These are phyloP conservation scores for Cyclotella atomus DNA, from an alignment of 108 stramenopile genomes.

Conservation along the genomic window DNA sequence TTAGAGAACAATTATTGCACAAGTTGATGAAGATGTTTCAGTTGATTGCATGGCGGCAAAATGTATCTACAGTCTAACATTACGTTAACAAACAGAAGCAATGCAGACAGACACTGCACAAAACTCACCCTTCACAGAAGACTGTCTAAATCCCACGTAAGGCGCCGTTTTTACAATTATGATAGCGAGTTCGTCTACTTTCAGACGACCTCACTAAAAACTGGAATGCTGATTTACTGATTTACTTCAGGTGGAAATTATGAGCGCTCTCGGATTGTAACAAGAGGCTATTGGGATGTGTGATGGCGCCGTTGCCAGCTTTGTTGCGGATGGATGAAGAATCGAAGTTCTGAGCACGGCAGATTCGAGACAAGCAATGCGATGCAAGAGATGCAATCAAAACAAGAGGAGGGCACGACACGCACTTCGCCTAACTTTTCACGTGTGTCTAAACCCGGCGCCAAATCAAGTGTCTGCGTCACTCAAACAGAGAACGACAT, in stretches of 20 bases:
- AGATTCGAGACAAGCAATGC: no score
- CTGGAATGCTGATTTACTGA: background rate
- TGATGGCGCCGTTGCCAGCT: background rate
- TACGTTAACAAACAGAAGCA: background rate
- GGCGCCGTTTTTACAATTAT: conserved; percentile 22
- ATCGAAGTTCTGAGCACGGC: no score
- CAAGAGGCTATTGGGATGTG: background rate
- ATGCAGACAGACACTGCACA: background rate
- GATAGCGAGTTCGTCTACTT: background rate
- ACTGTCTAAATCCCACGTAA: conserved; percentile 30
- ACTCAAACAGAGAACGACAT: background rate
- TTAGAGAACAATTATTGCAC: no score
- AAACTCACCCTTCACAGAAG: conserved; percentile 40
- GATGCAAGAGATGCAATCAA: no score
- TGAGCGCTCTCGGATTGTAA: background rate
- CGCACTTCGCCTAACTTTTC: background rate
- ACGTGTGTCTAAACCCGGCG: background rate
- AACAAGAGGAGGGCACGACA: background rate
- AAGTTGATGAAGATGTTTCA: background rate
- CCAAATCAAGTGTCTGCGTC: background rate
- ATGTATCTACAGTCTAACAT: background rate
- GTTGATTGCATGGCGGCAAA: background rate
- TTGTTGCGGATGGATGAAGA: background rate
- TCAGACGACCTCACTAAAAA: conserved; percentile 5
- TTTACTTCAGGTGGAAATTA: no score